These are phyloP conservation scores for Phytophthora macrochlamydospora DNA, from an alignment of 352 stramenopile species.

Conservation along the genomic window DNA sequence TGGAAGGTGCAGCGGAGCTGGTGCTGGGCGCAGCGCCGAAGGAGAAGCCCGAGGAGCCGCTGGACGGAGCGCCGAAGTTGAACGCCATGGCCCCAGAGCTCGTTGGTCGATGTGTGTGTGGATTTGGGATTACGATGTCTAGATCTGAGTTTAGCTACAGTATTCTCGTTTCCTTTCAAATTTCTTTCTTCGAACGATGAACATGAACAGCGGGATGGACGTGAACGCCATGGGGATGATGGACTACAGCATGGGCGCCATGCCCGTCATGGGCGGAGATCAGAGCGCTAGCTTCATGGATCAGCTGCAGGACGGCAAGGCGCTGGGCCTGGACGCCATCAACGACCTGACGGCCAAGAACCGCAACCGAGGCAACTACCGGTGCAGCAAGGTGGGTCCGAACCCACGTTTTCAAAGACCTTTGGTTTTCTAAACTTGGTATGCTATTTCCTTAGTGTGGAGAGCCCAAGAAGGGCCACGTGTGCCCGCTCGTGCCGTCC, in stretches of 20 bases:
- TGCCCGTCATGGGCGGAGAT: conserved; percentile 46
- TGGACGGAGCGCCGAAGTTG: conserved; percentile 35
- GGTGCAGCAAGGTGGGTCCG: conserved; percentile 73
- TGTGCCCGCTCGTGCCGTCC: conserved; percentile 79
- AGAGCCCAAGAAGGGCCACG: conserved; percentile 87
- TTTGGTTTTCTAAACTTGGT: not conserved
- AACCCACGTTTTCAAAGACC: too few species aligned
- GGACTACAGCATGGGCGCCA: conserved; percentile 53
- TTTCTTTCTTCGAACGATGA: conserved; percentile 13
- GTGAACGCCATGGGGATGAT: conserved; percentile 52
- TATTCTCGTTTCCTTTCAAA: not conserved
- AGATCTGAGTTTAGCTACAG: too few species aligned
- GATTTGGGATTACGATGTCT: too few species aligned
- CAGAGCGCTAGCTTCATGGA: conserved; percentile 50
- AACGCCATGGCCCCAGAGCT: conserved; percentile 33
- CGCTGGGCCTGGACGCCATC: conserved; percentile 24
- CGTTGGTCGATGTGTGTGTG: not conserved
- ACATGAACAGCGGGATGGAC: conserved; percentile 31
- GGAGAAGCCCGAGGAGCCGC: conserved; percentile 28
- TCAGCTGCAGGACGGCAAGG: conserved; percentile 56
- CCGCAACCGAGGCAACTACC: conserved; percentile 86
- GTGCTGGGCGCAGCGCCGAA: conserved; percentile 20
- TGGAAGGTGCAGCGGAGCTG: conserved; percentile 6
- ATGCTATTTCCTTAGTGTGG: conserved; percentile 51
- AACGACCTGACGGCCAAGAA: conserved; percentile 64